phyloP scores from a whole-genome alignment of 1,284 basidiomycete genomes.

The Leccinum cinnamomeum region DNA sequence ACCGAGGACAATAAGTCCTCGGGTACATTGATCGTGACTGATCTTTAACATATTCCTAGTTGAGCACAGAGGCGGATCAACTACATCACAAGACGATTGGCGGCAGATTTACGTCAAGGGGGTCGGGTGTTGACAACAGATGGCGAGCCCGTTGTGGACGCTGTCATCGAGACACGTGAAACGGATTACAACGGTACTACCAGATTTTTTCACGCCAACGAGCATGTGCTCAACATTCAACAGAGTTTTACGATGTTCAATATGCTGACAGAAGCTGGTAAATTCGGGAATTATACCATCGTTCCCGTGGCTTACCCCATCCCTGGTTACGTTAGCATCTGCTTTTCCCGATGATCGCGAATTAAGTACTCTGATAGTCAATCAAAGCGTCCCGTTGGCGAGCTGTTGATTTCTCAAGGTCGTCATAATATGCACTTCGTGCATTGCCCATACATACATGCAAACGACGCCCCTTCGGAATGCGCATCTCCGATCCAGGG shows the following conservation, averaged over 20 bases:
- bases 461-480: conserved; percentile 42
- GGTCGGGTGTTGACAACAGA: conserved; percentile 65
- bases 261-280: conserved; percentile 66
- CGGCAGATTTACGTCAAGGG: conserved; percentile 72
- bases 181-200: conserved; percentile 53
- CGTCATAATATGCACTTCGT: conserved; percentile 71
- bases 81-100: too few relatives aligned
- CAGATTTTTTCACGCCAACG: background rate
- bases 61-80: too few relatives aligned
- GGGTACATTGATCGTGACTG: too few relatives aligned
- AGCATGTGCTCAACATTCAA: conserved; percentile 2
- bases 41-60: too few relatives aligned
- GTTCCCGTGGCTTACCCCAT: conserved; percentile 80
- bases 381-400: conserved; percentile 58
- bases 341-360: background rate
- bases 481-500: conserved; percentile 33
- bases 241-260: conserved; percentile 63
- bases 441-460: conserved; percentile 41
- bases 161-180: conserved; percentile 84
- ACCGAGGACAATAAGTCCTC: too few relatives aligned
- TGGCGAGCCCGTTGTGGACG: conserved; percentile 67
- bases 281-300: conserved; percentile 72
- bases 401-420: conserved; percentile 54
- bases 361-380: conserved; percentile 6
- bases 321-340: conserved; percentile 59